Evolutionary conservation across 176 grass and related monocot species (phyloP).

Genomic region (Avena insularis): DNA sequence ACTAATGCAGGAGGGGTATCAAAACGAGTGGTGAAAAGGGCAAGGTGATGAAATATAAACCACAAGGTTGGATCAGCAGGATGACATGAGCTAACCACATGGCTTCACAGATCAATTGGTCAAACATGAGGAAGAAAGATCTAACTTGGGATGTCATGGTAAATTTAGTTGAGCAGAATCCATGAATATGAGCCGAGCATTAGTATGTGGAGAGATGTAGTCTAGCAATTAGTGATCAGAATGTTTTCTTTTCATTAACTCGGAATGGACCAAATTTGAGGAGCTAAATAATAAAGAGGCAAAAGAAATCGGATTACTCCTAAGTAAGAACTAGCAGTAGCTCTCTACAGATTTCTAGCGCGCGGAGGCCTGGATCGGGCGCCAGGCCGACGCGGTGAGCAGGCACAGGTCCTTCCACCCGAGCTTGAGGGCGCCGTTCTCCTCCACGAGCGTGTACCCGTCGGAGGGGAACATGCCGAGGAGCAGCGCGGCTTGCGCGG

Average conservation of each 20-base stretch:
- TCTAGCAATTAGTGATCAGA: slow-evolving; percentile 46
- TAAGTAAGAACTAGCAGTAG: slow-evolving; percentile 34
- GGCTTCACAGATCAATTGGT: background rate
- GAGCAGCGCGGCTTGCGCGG: slow-evolving; percentile 82
- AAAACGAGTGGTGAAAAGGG: background rate
- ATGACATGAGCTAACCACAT: background rate
- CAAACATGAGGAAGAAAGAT: background rate
- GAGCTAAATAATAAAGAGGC: slow-evolving; percentile 26
- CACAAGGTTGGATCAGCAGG: background rate
- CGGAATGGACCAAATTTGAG: slow-evolving; percentile 42
- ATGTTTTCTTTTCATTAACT: slow-evolving; percentile 29
- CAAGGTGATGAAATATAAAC: background rate
- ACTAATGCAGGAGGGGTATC: background rate
- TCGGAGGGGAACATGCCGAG: slow-evolving; percentile 98
- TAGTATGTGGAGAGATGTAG: slow-evolving; percentile 35
- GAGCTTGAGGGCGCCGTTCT: slow-evolving; percentile 87
- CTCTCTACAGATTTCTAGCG: slow-evolving; percentile 31
- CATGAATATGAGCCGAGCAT: slow-evolving; percentile 15
- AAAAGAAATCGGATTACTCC: slow-evolving; percentile 48
- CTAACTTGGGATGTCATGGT: background rate
- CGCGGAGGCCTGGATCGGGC: slow-evolving; percentile 62
- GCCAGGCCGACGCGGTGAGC: slow-evolving; percentile 89
- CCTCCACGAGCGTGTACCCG: slow-evolving; percentile 91
- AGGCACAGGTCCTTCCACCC: slow-evolving; percentile 98
- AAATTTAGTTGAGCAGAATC: background rate